Base-by-base conservation (phyloP, 495 filamentous ascomycete species). In the Aspergillus nanangensis region DNA sequence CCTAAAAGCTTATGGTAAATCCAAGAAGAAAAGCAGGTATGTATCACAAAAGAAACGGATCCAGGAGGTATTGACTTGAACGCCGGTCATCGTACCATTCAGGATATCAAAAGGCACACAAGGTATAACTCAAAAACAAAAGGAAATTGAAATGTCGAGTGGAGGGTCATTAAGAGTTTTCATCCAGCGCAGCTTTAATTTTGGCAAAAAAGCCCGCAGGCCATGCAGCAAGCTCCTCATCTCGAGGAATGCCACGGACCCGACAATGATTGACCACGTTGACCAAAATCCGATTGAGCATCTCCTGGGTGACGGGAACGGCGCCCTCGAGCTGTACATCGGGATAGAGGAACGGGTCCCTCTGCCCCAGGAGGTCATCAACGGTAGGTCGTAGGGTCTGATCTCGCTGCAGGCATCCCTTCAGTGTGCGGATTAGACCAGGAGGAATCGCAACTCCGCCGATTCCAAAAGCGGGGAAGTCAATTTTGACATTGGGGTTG, bases 301-400 rank as follows among this genome's bases (percentile, higher is more conserved):
- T 71, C 44, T 90, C 87, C 65, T 90, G 79, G 0, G 79, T 83
- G 37, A 96, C 81, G 9, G 83, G 78, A 4, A 95, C 72, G 10
- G 81, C 77, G 27, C 74, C 77, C n/a, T 82, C 80, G 3, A 75
- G 66, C 14, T 74, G 70, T 1, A 69, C 66, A 47, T 87, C 83
- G 0, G 93, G 93, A 54, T 93, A 84, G 40, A 97, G 58, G 62
- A 95, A 97, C 1, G 82, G 79, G 50, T 97, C 90, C 3, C 70
- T 69, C 1, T 80, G 74, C 15, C 75, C 64, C 3, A 98, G 72
- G 48, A 98, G 74, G 50, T 92, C 77, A 9, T 78, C 79, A 37
- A 90, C 84, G 0, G 86, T 90, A 3, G 90, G 91, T 17, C 93
- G 77, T 50, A 81, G 68, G 31, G 78, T 76, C 47, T 86, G 83